Evolutionary conservation across 108 stramenopile species (phyloP), one percentile per base, ranked within the genome.

Genomic region (Nannochloropsis oceanica): DNA sequence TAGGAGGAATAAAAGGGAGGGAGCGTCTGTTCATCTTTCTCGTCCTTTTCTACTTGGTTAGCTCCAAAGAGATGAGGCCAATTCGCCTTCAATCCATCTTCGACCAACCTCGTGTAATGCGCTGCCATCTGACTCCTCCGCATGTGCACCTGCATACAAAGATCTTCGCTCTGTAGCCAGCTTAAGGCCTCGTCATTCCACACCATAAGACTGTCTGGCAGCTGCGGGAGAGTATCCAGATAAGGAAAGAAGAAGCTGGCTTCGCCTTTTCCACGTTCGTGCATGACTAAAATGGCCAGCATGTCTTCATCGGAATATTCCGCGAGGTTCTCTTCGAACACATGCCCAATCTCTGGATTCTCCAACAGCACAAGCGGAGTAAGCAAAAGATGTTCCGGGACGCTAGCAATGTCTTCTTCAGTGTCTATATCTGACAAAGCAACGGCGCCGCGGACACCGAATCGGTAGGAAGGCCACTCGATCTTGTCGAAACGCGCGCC

Each of bases 201-300:
- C 43, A 82, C 79, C 43, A 44, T 25, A 13, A 91, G 83, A 46
- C 46, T 86, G 26, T 44, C 59, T 18, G 59, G 24, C 14, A 92
- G 92, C 18, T 13, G 42, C 11, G 92, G 92, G 26, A 93, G 87
- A 10, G 92, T 84, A 27, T 50, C 43, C 18, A 93, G 44, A 79
- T 92, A 93, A 11, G 92, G 92, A 50, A 26, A 44, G 87, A 89
- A 93, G 89, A 93, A 93, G 24, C 89, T 90, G 12, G 27, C 50
- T 25, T 91, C 80, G 25, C 91, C 91, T 44, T 81, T 85, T 0
- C 82, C 79, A 13, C 80, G 50, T 44, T 93, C 92, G 79, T 91
- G 85, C 90, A 92, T 84, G n/a, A 93, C 25, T 44, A 84, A 92
- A 12, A 92, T 12, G 18, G 90, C 91, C 43, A 93, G 83, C 22